These are phyloP conservation scores for Acanthamoeba sp. DNA, from an alignment of 208 protist genomes.

Conservation along the genomic window DNA sequence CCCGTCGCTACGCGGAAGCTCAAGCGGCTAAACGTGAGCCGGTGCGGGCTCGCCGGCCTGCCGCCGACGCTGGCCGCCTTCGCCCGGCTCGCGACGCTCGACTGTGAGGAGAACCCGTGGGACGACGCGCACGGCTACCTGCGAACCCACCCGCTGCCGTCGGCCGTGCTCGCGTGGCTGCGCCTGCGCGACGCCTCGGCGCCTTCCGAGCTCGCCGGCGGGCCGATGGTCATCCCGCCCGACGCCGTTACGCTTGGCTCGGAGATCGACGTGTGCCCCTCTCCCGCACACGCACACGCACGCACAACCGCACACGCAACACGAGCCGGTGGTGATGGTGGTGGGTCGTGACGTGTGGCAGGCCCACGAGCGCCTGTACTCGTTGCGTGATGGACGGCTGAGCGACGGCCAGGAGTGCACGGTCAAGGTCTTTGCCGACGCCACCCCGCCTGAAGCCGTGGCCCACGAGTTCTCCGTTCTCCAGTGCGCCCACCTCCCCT, in stretches of 20 bases:
- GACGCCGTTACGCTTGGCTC: background rate
- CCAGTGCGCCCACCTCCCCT: background rate
- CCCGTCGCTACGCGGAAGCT: background rate
- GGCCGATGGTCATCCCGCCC: background rate
- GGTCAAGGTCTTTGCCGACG: background rate
- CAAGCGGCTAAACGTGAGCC: background rate
- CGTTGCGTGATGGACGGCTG: too few relatives aligned
- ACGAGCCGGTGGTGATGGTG: too few relatives aligned
- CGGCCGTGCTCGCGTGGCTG: background rate
- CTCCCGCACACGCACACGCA: too few relatives aligned
- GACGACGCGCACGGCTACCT: background rate
- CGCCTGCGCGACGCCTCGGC: background rate
- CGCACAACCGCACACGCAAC: too few relatives aligned
- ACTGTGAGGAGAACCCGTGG: background rate
- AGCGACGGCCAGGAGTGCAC: background rate
- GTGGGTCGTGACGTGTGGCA: too few relatives aligned
- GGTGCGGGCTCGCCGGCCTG: background rate
- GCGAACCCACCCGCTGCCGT: background rate
- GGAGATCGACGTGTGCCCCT: background rate
- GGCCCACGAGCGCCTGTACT: too few relatives aligned
- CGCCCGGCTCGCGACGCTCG: background rate
- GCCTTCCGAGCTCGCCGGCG: background rate
- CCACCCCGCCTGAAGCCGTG: background rate
- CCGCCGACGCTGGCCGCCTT: background rate
- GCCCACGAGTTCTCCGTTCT: conserved; percentile 5